Evolutionary conservation across 1,139 yeast species (phyloP).

Genomic region (Sugiyamaella paludigena): DNA sequence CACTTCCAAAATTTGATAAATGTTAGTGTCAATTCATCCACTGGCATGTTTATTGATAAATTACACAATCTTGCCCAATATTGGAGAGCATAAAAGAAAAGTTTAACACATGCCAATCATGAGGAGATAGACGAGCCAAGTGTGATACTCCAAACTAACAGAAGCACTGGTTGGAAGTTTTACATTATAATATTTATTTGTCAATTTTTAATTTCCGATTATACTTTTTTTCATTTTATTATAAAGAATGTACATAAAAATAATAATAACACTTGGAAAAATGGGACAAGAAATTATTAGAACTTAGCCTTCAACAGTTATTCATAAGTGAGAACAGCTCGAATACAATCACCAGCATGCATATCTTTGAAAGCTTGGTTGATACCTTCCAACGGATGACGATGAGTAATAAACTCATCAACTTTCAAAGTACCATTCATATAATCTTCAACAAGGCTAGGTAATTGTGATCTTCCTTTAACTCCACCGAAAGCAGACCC

Average conservation of each 20-base stretch:
- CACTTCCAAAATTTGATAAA: conserved; percentile 92
- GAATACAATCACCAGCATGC: conserved; percentile 90
- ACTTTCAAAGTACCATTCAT: conserved; percentile 80
- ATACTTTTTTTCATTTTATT: no score
- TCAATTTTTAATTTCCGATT: no score
- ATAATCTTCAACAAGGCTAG: conserved; percentile 84
- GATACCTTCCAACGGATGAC: conserved; percentile 71
- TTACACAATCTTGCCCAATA: conserved; percentile 94
- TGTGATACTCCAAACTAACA: no score
- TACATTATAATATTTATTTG: no score
- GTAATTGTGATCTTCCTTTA: conserved; percentile 95
- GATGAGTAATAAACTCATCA: conserved; percentile 92
- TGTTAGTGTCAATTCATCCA: conserved; percentile 87
- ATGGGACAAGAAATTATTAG: no score
- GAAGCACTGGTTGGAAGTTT: no score
- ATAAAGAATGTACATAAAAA: no score
- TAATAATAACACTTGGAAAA: no score
- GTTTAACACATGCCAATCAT: no score
- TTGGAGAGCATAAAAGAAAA: conserved; percentile 69
- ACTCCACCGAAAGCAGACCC: conserved; percentile 99
- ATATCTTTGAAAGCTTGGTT: conserved; percentile 91
- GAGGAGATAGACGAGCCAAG: no score
- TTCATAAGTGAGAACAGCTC: conserved; percentile 70
- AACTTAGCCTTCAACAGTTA: neutral
- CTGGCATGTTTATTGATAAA: conserved; percentile 94